phyloP scores from a whole-genome alignment of 768 basidiomycete species.

The Boletus bicolor region DNA sequence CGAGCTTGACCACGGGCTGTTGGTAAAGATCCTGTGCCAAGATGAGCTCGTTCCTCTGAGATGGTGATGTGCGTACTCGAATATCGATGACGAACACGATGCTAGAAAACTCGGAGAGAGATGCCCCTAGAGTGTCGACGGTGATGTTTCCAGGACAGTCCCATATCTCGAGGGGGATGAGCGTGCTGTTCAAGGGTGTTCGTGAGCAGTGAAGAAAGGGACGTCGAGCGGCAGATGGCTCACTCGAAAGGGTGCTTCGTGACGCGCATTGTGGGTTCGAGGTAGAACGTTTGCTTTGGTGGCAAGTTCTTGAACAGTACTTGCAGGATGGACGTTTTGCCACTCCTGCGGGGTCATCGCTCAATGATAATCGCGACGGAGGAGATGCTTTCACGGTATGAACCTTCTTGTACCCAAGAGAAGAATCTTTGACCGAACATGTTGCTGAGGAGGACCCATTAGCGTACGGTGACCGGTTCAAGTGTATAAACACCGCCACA shows the following conservation, averaged over 20 bases:
- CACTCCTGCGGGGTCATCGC: slow-evolving; percentile 53
- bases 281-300: slow-evolving; percentile 83
- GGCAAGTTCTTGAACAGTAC: slow-evolving; percentile 86
- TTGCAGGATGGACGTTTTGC: slow-evolving; percentile 88
- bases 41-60: slow-evolving; percentile 3
- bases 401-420: slow-evolving; percentile 71
- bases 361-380: neutral
- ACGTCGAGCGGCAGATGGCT: slow-evolving; percentile 29
- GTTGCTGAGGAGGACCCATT: slow-evolving; percentile 10
- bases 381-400: neutral
- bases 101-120: slow-evolving; percentile 76
- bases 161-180: slow-evolving; percentile 93
- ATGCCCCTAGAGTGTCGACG: slow-evolving; percentile 70
- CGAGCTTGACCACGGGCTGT: slow-evolving; percentile 76
- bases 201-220: neutral
- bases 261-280: slow-evolving; percentile 82
- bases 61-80: slow-evolving; percentile 50
- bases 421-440: slow-evolving; percentile 61
- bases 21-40: slow-evolving; percentile 70
- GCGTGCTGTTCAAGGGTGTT: slow-evolving; percentile 52
- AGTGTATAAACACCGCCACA: slow-evolving; percentile 6
- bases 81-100: slow-evolving; percentile 96
- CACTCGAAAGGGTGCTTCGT: slow-evolving; percentile 79
- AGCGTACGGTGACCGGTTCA: neutral
- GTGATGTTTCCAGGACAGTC: slow-evolving; percentile 89